Evolutionary conservation across 2,329 filamentous ascomycete genomes (phyloP).

Genomic region (Meredithiella fracta): DNA sequence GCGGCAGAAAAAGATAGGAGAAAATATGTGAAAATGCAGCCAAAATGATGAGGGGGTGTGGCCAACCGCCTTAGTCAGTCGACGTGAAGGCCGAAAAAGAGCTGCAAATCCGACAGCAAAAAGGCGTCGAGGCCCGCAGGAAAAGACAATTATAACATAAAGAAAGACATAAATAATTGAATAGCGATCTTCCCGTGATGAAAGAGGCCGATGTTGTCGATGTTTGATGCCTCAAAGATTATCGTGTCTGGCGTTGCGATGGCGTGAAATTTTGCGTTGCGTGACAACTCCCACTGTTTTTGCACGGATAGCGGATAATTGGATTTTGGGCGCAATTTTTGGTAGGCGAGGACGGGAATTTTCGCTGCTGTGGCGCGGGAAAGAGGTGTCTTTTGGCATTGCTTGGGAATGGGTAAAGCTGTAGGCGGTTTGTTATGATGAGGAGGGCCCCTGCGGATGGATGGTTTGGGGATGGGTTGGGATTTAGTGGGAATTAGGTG

Average conservation of each 20-base stretch:
- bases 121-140: constrained; percentile 21
- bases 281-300: constrained; percentile 1
- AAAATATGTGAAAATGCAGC: constrained; percentile 15
- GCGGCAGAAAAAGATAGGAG: constrained; percentile 14
- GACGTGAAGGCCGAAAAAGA: constrained; percentile 15
- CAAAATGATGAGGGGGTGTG: constrained; percentile 21
- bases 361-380: background rate
- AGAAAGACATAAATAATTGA: constrained; percentile 13
- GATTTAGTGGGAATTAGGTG: constrained; percentile 3
- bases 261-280: background rate
- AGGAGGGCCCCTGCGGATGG: background rate
- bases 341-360: background rate
- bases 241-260: constrained; percentile 1
- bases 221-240: background rate
- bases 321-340: background rate
- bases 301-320: background rate
- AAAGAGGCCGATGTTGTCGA: background rate
- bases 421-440: background rate
- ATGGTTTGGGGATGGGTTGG: background rate
- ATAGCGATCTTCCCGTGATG: constrained; percentile 4
- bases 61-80: background rate
- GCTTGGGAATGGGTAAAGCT: background rate
- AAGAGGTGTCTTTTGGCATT: background rate
- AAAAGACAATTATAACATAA: constrained; percentile 13
- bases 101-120: constrained; percentile 25